Evolutionary conservation across 768 basidiomycete genomes (phyloP), one percentile per base, ranked within the genome.

Genomic region (Antrodiella citrinella): DNA sequence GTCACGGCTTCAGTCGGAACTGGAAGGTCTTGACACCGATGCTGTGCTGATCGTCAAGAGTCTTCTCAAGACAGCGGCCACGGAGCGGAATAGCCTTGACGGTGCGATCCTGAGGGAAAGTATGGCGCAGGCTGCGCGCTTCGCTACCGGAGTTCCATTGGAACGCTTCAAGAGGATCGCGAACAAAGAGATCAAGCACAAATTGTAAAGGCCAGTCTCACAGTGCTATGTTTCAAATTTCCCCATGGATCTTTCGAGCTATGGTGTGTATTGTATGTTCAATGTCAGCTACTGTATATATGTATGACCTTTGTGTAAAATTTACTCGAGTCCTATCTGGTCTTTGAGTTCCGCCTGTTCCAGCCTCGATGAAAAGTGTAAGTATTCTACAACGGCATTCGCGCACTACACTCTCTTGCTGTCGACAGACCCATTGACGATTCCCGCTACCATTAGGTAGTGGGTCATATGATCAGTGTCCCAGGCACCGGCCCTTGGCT

Each of bases 81-180:
- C 75, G 35, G 84, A 84, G 57, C 81, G 76, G 62, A 82, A 82
- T 43, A 66, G 79, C 48, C 75, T 78, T 2, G 81, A 86, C 60
- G 77, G 76, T 2, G 77, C 78, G 10, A 83, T 83, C 56, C 68
- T 85, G 12, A 72, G 84, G 43, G 84, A 86, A 64, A 82, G 80
- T 48, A 84, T 84, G 59, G 81, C 78, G 10, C 84, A 86, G 66
- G 83, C 82, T 2, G 78, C 76, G 44, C 72, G 77, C 45, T 76
- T 86, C 59, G 76, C 73, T 3, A 82, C 76, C 49, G 84, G 82
- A 1, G 65, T 79, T 38, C 85, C 85, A 9, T 30, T 51, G 1
- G 62, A 64, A 53, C 75, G 76, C 43, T 88, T 86, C 55, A 64
- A 56, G 20, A 74, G 71, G 61, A 74, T 86, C 49, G 75, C 81